These are phyloP conservation scores for Talaromyces atroroseus DNA, from an alignment of 2,329 filamentous ascomycete species.

Conservation along the genomic window DNA sequence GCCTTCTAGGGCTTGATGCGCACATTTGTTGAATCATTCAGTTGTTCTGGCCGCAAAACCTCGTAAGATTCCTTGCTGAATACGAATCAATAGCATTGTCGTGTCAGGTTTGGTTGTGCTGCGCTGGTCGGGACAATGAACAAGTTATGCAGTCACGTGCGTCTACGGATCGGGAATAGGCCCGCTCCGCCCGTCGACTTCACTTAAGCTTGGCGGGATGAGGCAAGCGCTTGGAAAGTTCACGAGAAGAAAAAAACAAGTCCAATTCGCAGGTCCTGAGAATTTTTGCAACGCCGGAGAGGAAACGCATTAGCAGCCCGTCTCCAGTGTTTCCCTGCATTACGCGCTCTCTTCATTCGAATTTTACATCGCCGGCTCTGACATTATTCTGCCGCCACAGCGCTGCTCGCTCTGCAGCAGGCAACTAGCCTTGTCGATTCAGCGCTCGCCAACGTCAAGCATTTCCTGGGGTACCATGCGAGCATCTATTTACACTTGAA, in stretches of 20 bases:
- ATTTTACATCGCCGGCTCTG: neutral
- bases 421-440: neutral
- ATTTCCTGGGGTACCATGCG: neutral
- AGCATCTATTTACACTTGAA: neutral
- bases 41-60: too few relatives aligned
- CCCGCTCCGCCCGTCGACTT: neutral
- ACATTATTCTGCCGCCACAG: neutral
- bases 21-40: too few relatives aligned
- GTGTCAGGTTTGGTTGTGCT: too few relatives aligned
- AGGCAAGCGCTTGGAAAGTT: neutral
- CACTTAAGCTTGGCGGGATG: neutral
- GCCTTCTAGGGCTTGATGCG: too few relatives aligned
- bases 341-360: neutral
- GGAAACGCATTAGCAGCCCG: neutral
- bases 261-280: neutral
- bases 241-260: neutral
- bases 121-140: too few relatives aligned
- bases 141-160: too few relatives aligned
- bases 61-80: too few relatives aligned
- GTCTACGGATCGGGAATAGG: too few relatives aligned
- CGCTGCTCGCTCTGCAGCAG: too few relatives aligned
- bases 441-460: neutral
- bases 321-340: neutral
- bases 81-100: too few relatives aligned
- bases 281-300: neutral